A percentile compares a stretch with the other conserved stretches of the same genome.
Conservation (phyloP, 78 protist genomes). For the Dictyostelium intermedium region DNA sequence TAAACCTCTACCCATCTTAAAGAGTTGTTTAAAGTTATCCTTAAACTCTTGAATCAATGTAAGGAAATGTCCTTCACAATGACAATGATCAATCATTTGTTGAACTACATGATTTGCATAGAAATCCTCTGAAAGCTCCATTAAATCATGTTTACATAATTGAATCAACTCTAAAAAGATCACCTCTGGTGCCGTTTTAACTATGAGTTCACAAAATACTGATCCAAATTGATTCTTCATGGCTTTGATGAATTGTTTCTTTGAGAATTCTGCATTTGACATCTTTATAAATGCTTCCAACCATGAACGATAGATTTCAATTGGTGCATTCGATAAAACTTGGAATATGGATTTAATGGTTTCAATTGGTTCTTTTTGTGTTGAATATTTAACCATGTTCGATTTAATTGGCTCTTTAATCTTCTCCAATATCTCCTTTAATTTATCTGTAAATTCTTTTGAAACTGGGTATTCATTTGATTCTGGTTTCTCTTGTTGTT, state of each 20-base stretch:
- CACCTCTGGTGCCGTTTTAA: neutral
- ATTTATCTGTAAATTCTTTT: neutral
- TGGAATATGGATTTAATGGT: neutral
- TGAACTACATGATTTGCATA: slow-evolving; percentile 31
- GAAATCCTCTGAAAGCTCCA: neutral
- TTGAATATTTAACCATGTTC: neutral
- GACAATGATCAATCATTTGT: slow-evolving; percentile 1
- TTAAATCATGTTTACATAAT: neutral
- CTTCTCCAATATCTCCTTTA: neutral
- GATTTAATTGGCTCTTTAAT: neutral
- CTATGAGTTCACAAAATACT: neutral
- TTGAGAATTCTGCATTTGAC: neutral
- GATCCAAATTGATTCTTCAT: slow-evolving; percentile 6
- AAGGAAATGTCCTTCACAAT: neutral
- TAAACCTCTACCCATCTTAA: slow-evolving; percentile 33
- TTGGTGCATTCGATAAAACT: neutral
- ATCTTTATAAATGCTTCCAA: neutral
- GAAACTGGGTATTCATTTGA: slow-evolving; percentile 1
- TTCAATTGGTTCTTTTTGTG: slow-evolving; percentile 19
- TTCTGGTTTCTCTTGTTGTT: neutral
- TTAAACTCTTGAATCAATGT: slow-evolving; percentile 11
- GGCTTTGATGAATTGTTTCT: neutral
- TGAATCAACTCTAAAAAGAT: neutral
- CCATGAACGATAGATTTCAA: slow-evolving; percentile 4
- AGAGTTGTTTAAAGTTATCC: neutral